These are phyloP conservation scores for Camillea tinctor DNA, from an alignment of 2,329 filamentous ascomycete species.

Conservation along the genomic window DNA sequence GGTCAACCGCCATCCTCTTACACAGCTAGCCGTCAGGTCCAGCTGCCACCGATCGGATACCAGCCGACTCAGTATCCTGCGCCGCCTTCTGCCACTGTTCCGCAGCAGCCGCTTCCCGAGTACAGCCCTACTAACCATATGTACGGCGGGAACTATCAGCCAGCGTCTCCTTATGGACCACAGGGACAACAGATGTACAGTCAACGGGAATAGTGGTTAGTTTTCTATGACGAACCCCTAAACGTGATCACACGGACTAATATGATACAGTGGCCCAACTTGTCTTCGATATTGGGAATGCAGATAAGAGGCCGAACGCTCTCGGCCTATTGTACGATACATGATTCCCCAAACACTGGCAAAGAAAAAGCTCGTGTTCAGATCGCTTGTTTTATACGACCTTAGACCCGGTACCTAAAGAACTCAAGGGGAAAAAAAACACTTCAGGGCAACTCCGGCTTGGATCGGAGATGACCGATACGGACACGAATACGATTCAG, in stretches of 20 bases:
- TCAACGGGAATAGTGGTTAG: slow-evolving; percentile 48
- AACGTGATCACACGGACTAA: neutral
- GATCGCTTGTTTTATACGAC: slow-evolving; percentile 9
- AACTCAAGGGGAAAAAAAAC: slow-evolving; percentile 14
- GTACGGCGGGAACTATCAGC: slow-evolving; percentile 53
- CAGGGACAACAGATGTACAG: slow-evolving; percentile 61
- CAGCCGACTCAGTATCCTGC: slow-evolving; percentile 66
- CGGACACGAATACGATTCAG: slow-evolving; percentile 15
- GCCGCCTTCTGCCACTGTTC: slow-evolving; percentile 54
- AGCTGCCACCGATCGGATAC: slow-evolving; percentile 75
- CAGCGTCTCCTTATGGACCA: slow-evolving; percentile 49
- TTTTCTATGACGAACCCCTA: neutral
- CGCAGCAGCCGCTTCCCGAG: slow-evolving; percentile 50
- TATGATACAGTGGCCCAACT: neutral
- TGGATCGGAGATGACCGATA: slow-evolving; percentile 14
- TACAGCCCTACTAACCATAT: slow-evolving; percentile 51
- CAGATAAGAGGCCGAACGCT: slow-evolving; percentile 12
- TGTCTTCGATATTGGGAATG: slow-evolving; percentile 5
- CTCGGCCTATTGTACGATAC: slow-evolving; percentile 17
- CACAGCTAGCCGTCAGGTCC: slow-evolving; percentile 56
- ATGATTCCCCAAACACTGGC: slow-evolving; percentile 13
- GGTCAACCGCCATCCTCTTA: slow-evolving; percentile 56
- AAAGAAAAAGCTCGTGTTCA: slow-evolving; percentile 10
- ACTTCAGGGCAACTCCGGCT: slow-evolving; percentile 18
- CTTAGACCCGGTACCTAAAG: slow-evolving; percentile 10